Evolutionary conservation across 768 basidiomycete genomes (phyloP).

Genomic region (Podaxis sp.): DNA sequence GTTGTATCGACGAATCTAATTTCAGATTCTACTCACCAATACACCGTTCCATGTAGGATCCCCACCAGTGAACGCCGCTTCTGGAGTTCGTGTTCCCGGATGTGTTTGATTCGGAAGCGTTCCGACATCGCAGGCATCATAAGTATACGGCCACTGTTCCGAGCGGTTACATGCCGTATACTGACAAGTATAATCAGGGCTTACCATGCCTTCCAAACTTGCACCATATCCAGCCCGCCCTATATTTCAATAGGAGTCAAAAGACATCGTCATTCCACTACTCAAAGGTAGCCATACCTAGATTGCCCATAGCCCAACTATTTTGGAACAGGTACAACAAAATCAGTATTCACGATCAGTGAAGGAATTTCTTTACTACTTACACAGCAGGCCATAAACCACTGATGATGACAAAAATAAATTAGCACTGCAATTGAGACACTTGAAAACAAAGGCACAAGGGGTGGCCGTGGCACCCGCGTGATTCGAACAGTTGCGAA

Average conservation of each 20-base stretch:
- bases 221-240: slow-evolving; percentile 78
- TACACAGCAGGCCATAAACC: slow-evolving; percentile 39
- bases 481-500: not conserved
- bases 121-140: slow-evolving; percentile 79
- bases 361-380: slow-evolving; percentile 14
- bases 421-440: not conserved
- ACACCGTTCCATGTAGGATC: slow-evolving; percentile 42
- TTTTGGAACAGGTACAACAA: slow-evolving; percentile 21
- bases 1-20: not conserved
- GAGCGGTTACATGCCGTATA: not conserved
- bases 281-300: slow-evolving; percentile 34
- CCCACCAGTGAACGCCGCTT: slow-evolving; percentile 43
- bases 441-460: not conserved
- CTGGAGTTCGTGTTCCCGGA: slow-evolving; percentile 54
- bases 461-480: not conserved
- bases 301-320: slow-evolving; percentile 52
- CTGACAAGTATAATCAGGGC: slow-evolving; percentile 17
- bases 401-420: slow-evolving; percentile 14
- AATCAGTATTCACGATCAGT: not conserved
- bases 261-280: not conserved
- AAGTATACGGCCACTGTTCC: slow-evolving; percentile 65
- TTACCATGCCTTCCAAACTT: slow-evolving; percentile 64
- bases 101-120: slow-evolving; percentile 78
- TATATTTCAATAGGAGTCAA: slow-evolving; percentile 7
- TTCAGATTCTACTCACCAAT: slow-evolving; percentile 28